Conservation (phyloP, 106 monocot genomes). For the Triglochin maritima region DNA sequence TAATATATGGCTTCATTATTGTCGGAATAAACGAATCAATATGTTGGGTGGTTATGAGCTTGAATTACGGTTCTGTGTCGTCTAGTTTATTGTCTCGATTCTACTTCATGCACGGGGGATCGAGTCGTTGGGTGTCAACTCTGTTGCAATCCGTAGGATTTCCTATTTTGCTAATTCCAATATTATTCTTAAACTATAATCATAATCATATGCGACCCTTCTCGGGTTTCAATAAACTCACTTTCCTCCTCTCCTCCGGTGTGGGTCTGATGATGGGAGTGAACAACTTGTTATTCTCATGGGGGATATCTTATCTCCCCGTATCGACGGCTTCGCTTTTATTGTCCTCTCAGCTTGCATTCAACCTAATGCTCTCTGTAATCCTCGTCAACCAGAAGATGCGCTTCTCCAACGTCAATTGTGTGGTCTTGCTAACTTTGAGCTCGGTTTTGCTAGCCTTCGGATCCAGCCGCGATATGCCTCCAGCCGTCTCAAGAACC, state of each 20-base stretch:
- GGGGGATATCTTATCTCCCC: conserved; percentile 53
- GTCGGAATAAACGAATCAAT: no score
- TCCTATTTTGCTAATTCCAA: conserved; percentile 39
- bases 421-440: conserved; percentile 47
- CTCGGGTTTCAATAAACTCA: conserved; percentile 22
- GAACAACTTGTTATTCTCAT: conserved; percentile 68
- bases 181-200: conserved; percentile 2
- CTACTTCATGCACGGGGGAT: conserved; percentile 61
- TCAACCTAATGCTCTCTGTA: conserved; percentile 52
- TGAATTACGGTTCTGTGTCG: conserved; percentile 46
- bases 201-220: conserved; percentile 12
- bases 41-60: conserved; percentile 14
- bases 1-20: no score
- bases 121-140: conserved; percentile 50
- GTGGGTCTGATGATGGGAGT: conserved; percentile 42
- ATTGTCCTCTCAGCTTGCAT: conserved; percentile 59
- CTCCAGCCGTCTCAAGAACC: conserved; percentile 18
- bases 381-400: conserved; percentile 42
- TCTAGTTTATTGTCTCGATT: conserved; percentile 51
- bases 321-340: conserved; percentile 65
- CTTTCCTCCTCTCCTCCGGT: conserved; percentile 17
- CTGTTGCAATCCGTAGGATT: conserved; percentile 53
- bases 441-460: conserved; percentile 43
- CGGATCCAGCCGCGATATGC: conserved; percentile 29
- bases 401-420: conserved; percentile 42